Evolutionary conservation across 257 asterid species (phyloP), one percentile per base, ranked within the genome.

Genomic region (Nicotiana otophora): DNA sequence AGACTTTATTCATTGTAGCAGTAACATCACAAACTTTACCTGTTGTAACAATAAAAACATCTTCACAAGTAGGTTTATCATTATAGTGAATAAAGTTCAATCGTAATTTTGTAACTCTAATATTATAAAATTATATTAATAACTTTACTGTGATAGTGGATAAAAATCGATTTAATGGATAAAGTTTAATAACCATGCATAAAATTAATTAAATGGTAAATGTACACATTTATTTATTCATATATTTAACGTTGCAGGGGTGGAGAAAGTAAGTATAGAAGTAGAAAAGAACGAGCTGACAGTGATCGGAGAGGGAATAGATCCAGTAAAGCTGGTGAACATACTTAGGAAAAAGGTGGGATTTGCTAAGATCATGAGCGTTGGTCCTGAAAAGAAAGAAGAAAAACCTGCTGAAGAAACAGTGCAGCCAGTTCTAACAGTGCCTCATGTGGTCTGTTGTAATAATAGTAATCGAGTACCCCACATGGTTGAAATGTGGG

Each of bases 231-330:
- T 7, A 7, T 39, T 36, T 36, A 36, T 36, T 36, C 42, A 36
- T 36, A 36, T 36, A 36, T 36, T 36, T 63, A 20, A 58, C 1
- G 28, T 5, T 75, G 68, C 57, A 86, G 91, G 92, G 15, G 93
- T 91, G 33, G 89, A 81, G 19, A 91, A 92, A 0, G 88, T 86
- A 76, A 78, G 92, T 10, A 16, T 92, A 28, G 55, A 84, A 1
- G 98, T 91, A 57, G 88, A 28, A 0, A 93, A 81, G 84, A 79
- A 91, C 8, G 81, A 84, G 74, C 80, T 94, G 58, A 92, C 83
- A 82, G 93, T 94, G 15, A 82, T 88, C 0, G 98, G 98, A 57
- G 92, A 86, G 4, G 90, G 86, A 83, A 83, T 91, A 30, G 98
- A 93, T 75, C 87, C 97, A 1, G 93, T 88, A 51, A 74, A 28